Evolutionary conservation across 257 asterid genomes (phyloP).

Genomic region (Gentiana macrophylla): DNA sequence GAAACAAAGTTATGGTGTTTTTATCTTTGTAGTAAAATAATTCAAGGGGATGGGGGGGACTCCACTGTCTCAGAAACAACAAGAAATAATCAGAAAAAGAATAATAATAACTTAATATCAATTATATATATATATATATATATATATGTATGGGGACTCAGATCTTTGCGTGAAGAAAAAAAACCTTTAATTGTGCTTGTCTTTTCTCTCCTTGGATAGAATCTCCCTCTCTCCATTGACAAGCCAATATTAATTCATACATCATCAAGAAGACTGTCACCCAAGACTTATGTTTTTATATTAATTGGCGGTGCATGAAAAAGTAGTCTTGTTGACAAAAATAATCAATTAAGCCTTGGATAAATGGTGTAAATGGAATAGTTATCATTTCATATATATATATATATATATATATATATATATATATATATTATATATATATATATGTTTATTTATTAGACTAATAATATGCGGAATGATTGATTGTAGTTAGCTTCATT

Average conservation of each 20-base stretch:
- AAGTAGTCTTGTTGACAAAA: too few species aligned
- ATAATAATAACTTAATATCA: background rate
- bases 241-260: constrained; percentile 28
- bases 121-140: background rate
- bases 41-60: constrained; percentile 19
- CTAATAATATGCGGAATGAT: too few species aligned
- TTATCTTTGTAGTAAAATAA: too few species aligned
- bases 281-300: too few species aligned
- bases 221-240: constrained; percentile 62
- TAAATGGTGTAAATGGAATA: too few species aligned
- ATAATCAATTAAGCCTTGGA: too few species aligned
- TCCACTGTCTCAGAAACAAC: constrained; percentile 39
- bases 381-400: too few species aligned
- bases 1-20: background rate
- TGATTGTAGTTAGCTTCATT: too few species aligned
- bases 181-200: constrained; percentile 50
- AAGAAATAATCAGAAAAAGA: constrained; percentile 45
- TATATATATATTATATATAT: too few species aligned
- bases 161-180: constrained; percentile 63
- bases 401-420: too few species aligned
- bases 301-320: too few species aligned
- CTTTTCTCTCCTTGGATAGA: constrained; percentile 41
- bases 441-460: too few species aligned
- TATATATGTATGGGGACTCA: constrained; percentile 27
- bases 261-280: constrained; percentile 48